Base-by-base conservation (phyloP, 2,329 filamentous ascomycete genomes). In the Pseudocercospora fijiensis region DNA sequence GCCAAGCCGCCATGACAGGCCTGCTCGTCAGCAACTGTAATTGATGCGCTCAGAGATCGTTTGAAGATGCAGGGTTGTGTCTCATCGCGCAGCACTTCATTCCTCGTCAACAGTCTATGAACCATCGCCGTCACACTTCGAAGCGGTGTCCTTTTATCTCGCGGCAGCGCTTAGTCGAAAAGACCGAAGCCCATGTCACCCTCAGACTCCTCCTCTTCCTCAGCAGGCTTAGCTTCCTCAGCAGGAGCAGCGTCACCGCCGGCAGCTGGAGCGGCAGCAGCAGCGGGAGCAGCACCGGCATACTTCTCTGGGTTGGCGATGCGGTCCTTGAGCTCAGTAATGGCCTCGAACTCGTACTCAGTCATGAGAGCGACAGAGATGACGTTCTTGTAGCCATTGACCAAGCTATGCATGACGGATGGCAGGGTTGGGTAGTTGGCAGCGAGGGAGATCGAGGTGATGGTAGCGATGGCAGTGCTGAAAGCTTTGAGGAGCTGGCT, bases 231-330 rank as follows among this genome's bases (percentile, higher is more conserved):
- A 73, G 85, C 83, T 68, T 83, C 82, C 60, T 81, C 79, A 62
- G 81, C 82, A 64, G 81, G 79, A 60, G 80, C 82, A 57, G 79
- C 82, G 60, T 79, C 83, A 67, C 82, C 84, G 61, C 79, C 80
- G 67, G 80, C 82, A 65, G 80, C 79, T 55, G 81, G 78, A 59
- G 81, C 81, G 62, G 86, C 83, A 65, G 83, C 84, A 62, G 88
- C 89, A 70, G 79, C 86, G 64, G 94, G 92, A 71, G 90, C 92
- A 71, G 93, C 84, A 56, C 91, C 80, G 70, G 94, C 95, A 81
- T 98, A 99, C 61, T 92, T 92, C 61, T 99, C 95, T 74, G 96
- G 96, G 88, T 99, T 98, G 83, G 92, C 92, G 77, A 99, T 97
- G 80, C 95, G 92, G 85, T 99, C 95, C 90, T 99, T 99, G 84